A percentile compares a stretch with the other conserved stretches of the same genome.
These are phyloP conservation scores for Plasmodium gonderi DNA, from an alignment of 169 alveolate genomes.

Conservation along the genomic window DNA sequence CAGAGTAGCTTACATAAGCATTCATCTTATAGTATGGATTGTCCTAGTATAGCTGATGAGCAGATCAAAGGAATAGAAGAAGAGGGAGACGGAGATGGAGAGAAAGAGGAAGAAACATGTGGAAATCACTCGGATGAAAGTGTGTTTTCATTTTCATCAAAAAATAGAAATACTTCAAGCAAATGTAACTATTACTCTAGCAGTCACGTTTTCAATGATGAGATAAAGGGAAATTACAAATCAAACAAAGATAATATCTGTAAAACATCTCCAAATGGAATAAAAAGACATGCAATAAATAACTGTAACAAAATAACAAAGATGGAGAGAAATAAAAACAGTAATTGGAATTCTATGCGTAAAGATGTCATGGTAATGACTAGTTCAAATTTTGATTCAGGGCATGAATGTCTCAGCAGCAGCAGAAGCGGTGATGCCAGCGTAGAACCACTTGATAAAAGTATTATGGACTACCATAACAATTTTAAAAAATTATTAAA, in stretches of 20 bases:
- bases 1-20: neutral
- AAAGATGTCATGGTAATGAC: neutral
- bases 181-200: neutral
- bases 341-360: neutral
- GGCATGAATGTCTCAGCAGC: neutral
- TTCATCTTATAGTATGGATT: neutral
- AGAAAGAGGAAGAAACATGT: neutral
- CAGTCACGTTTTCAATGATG: neutral
- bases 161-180: neutral
- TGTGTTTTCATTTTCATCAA: conserved; percentile 40
- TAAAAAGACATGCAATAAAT: neutral
- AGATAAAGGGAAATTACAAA: neutral
- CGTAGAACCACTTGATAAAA: neutral
- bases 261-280: neutral
- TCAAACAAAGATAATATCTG: neutral
- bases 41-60: neutral
- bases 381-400: neutral
- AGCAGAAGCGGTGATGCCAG: neutral
- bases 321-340: neutral
- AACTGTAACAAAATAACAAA: neutral
- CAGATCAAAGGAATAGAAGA: neutral
- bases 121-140: neutral
- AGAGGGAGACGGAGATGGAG: neutral
- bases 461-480: conserved; percentile 5
- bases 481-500: conserved; percentile 3